Percentiles rank a stretch among this genome's conserved stretches.
These are phyloP conservation scores for Colletotrichum truncatum DNA, from an alignment of 2,329 filamentous ascomycete genomes.

Conservation along the genomic window DNA sequence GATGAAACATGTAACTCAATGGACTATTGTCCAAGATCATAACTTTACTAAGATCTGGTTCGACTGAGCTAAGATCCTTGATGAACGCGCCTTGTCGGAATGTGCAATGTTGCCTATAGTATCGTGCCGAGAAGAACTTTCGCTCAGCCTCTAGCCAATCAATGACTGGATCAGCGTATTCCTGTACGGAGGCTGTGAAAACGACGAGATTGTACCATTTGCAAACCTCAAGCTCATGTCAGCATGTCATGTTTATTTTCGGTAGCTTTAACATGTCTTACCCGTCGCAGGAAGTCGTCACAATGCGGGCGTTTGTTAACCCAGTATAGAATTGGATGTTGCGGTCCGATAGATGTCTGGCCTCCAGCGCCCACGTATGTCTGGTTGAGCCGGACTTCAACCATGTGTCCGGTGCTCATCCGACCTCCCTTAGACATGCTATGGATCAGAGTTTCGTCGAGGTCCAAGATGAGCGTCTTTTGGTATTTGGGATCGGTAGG, in stretches of 20 bases:
- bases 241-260: background rate
- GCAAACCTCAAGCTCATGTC: slow-evolving; percentile 67
- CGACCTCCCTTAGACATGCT: slow-evolving; percentile 96
- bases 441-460: slow-evolving; percentile 98
- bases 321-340: slow-evolving; percentile 98
- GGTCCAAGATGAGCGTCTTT: slow-evolving; percentile 94
- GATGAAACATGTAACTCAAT: slow-evolving; percentile 97
- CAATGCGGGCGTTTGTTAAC: slow-evolving; percentile 98
- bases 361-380: slow-evolving; percentile 74
- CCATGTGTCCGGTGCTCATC: slow-evolving; percentile 98
- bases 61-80: slow-evolving; percentile 95
- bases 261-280: slow-evolving; percentile 45
- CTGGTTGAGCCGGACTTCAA: slow-evolving; percentile 90
- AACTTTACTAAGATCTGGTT: slow-evolving; percentile 96
- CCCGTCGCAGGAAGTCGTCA: slow-evolving; percentile 92
- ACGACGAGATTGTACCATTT: slow-evolving; percentile 99
- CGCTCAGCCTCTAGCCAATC: slow-evolving; percentile 98
- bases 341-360: slow-evolving; percentile 75
- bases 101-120: slow-evolving; percentile 97
- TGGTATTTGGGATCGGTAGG: slow-evolving; percentile 67
- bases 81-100: slow-evolving; percentile 96
- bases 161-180: slow-evolving; percentile 98
- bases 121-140: slow-evolving; percentile 93
- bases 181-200: slow-evolving; percentile 97
- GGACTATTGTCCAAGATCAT: slow-evolving; percentile 99